Conservation (phyloP, 2,329 filamentous ascomycete species). For the Fusarium mundagurra region DNA sequence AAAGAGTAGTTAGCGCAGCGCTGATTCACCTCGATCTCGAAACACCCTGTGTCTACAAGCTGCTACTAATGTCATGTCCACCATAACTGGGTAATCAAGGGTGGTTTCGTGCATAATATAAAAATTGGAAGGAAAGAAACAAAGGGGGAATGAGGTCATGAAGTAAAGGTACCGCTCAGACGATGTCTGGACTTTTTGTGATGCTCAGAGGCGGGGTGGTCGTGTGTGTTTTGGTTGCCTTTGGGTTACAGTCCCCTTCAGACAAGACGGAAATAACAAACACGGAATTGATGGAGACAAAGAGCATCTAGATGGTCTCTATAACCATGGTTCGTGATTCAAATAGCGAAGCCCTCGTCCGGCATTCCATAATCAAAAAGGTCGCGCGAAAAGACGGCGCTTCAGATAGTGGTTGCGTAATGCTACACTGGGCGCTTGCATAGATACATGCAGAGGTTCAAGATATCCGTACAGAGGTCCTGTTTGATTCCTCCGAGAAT, state of each 20-base stretch:
- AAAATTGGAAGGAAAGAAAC: background rate
- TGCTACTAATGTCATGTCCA: background rate
- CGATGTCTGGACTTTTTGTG: background rate
- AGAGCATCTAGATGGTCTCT: slow-evolving; percentile 40
- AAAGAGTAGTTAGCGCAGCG: slow-evolving; percentile 24
- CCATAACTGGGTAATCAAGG: background rate
- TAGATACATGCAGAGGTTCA: background rate
- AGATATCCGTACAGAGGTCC: slow-evolving; percentile 24
- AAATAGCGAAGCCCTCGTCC: slow-evolving; percentile 38
- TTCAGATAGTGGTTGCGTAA: background rate
- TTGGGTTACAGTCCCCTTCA: background rate
- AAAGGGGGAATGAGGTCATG: background rate
- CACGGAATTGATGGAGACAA: slow-evolving; percentile 7
- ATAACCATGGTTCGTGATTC: slow-evolving; percentile 38
- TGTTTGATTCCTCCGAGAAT: slow-evolving; percentile 19
- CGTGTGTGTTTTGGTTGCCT: background rate
- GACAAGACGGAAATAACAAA: slow-evolving; percentile 2
- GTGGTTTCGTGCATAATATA: slow-evolving; percentile 31
- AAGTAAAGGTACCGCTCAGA: background rate
- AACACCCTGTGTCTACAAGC: background rate
- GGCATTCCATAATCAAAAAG: slow-evolving; percentile 31
- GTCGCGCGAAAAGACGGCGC: background rate
- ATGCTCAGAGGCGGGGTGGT: background rate
- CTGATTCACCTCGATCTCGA: background rate
- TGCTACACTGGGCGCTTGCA: background rate